phyloP scores from a whole-genome alignment of 1,284 basidiomycete genomes.

The Trichosporon coremiiforme region DNA sequence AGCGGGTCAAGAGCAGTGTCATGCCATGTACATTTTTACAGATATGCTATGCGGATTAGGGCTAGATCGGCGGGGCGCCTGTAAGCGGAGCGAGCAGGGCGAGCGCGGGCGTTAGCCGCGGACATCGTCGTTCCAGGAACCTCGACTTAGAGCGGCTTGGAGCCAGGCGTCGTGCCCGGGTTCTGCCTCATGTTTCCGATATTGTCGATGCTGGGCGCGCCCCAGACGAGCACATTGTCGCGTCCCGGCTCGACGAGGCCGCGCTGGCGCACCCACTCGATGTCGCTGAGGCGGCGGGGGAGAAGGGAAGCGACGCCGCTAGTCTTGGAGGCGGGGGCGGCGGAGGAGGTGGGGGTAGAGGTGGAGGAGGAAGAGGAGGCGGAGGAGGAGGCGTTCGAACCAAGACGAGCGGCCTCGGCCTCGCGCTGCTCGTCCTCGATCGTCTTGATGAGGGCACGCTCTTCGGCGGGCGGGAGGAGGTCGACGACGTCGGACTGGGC shows the following conservation, averaged over 20 bases:
- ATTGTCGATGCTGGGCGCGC: slow-evolving; percentile 45
- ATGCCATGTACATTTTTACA: slow-evolving; percentile 34
- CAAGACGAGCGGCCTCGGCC: slow-evolving; percentile 21
- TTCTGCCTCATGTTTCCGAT: slow-evolving; percentile 38
- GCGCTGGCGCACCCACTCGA: slow-evolving; percentile 43
- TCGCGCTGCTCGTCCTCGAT: slow-evolving; percentile 56
- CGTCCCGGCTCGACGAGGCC: slow-evolving; percentile 42
- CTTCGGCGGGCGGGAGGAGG: slow-evolving; percentile 51
- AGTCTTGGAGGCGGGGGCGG: not conserved
- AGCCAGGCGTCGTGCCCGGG: slow-evolving; percentile 18
- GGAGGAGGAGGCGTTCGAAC: not conserved
- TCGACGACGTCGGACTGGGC: slow-evolving; percentile 55
- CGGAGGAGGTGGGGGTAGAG: not conserved
- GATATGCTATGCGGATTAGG: slow-evolving; percentile 20
- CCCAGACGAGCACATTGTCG: slow-evolving; percentile 49
- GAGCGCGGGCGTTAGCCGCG: too few species aligned
- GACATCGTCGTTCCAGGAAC: too few species aligned
- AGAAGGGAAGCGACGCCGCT: slow-evolving; percentile 29
- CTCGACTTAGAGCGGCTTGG: slow-evolving; percentile 18
- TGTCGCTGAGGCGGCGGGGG: slow-evolving; percentile 40
- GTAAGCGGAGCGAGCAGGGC: too few species aligned
- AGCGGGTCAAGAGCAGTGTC: slow-evolving; percentile 29
- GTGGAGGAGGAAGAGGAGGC: slow-evolving; percentile 25
- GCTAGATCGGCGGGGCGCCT: not conserved
- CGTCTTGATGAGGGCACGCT: slow-evolving; percentile 46